Percentiles rank a stretch among this genome's conserved stretches.
Conservation (phyloP, 192 early-diverging fungal species). For the Rhizoclosmatium sp. region DNA sequence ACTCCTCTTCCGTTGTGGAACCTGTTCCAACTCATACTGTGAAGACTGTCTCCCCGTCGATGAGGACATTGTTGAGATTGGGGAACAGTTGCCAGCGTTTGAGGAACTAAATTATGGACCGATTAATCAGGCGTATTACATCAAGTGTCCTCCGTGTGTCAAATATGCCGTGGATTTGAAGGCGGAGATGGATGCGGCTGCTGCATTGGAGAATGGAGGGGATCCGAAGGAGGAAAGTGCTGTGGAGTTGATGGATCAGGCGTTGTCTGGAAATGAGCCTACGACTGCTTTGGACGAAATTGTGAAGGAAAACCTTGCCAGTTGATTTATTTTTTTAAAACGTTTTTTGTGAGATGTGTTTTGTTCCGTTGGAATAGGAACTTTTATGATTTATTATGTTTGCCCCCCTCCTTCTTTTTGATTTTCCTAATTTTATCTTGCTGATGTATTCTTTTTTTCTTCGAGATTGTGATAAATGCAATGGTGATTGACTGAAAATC, state of each 20-base stretch:
- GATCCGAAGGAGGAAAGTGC: background rate
- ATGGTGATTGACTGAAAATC: too few species aligned
- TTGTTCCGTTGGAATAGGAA: background rate
- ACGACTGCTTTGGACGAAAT: background rate
- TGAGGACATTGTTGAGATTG: slow-evolving; percentile 44
- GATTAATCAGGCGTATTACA: slow-evolving; percentile 48
- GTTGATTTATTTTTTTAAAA: background rate
- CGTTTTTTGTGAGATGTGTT: too few species aligned
- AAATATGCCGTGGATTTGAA: background rate
- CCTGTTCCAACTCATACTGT: slow-evolving; percentile 45
- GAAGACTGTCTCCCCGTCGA: slow-evolving; percentile 47
- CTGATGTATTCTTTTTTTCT: too few species aligned
- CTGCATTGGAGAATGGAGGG: background rate
- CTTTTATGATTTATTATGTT: background rate
- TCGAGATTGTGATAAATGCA: too few species aligned
- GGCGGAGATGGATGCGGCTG: background rate
- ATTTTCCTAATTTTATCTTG: too few species aligned
- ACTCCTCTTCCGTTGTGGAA: slow-evolving; percentile 51
- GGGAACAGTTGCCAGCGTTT: slow-evolving; percentile 41
- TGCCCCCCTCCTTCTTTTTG: too few species aligned
- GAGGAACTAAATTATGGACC: slow-evolving; percentile 40
- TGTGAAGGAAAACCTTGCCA: background rate
- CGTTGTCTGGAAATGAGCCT: background rate
- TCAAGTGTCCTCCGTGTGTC: slow-evolving; percentile 43
- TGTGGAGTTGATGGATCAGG: background rate